phyloP scores from a whole-genome alignment of 2,329 filamentous ascomycete species.

The Podosphaera leucotricha region DNA sequence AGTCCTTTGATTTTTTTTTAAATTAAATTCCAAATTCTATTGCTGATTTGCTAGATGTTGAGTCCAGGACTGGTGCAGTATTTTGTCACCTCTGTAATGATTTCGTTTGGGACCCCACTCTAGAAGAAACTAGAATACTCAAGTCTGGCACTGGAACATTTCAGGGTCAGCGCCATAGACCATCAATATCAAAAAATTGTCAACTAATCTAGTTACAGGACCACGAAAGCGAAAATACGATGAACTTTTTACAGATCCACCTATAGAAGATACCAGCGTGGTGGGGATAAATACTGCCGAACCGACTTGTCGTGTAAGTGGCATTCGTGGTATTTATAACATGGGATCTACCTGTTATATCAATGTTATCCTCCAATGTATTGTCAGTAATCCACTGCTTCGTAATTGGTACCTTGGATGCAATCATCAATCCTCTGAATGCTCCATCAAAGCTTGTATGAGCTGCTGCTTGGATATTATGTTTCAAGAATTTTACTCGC shows the following conservation, averaged over 20 bases:
- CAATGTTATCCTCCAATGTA: constrained; percentile 80
- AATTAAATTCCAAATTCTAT: constrained; percentile 1
- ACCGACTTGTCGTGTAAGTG: constrained; percentile 65
- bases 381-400: constrained; percentile 81
- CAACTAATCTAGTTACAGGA: constrained; percentile 10
- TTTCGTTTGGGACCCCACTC: constrained; percentile 58
- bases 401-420: constrained; percentile 83
- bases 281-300: constrained; percentile 56
- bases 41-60: constrained; percentile 35
- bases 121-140: constrained; percentile 50
- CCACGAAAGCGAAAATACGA: constrained; percentile 55
- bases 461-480: constrained; percentile 52
- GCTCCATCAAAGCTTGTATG: constrained; percentile 36
- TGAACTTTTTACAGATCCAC: constrained; percentile 39
- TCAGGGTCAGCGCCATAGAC: constrained; percentile 24
- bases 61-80: constrained; percentile 49
- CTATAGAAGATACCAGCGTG: constrained; percentile 51
- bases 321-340: constrained; percentile 82
- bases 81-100: constrained; percentile 69
- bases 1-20: constrained; percentile 8
- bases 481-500: constrained; percentile 46
- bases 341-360: constrained; percentile 98
- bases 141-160: constrained; percentile 45
- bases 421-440: constrained; percentile 57
- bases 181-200: neutral